Evolutionary conservation across 371 early-diverging fungal species (phyloP).

Genomic region (Zychaea mexicana): DNA sequence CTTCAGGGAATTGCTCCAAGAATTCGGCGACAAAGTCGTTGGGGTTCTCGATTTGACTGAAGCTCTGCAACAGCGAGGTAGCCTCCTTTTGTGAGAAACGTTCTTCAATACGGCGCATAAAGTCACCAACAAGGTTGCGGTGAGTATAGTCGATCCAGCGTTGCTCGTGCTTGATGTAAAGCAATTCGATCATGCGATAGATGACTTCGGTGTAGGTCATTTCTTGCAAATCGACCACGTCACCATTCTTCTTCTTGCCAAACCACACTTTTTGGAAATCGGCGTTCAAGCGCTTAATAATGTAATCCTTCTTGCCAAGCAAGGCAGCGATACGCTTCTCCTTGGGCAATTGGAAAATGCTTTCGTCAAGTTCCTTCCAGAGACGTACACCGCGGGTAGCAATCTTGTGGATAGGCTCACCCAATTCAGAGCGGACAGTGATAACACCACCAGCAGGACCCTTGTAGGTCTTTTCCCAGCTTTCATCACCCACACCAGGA

Average conservation of each 20-base stretch:
- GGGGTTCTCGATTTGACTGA: conserved; percentile 72
- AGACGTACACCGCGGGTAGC: conserved; percentile 93
- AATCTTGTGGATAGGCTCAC: conserved; percentile 97
- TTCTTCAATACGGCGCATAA: conserved; percentile 89
- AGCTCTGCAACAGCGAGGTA: conserved; percentile 72
- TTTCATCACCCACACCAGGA: conserved; percentile 84
- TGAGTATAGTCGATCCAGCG: conserved; percentile 90
- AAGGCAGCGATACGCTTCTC: conserved; percentile 86
- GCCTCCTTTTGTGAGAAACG: conserved; percentile 73
- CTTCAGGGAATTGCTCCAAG: conserved; percentile 79
- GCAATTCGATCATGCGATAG: conserved; percentile 79
- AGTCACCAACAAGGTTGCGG: conserved; percentile 87
- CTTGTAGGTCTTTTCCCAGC: conserved; percentile 95
- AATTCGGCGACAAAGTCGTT: conserved; percentile 70
- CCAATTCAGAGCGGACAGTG: conserved; percentile 93
- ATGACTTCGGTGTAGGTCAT: conserved; percentile 95
- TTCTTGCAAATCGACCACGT: conserved; percentile 78
- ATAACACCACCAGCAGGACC: conserved; percentile 90
- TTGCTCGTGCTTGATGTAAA: conserved; percentile 78
- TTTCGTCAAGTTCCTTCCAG: conserved; percentile 96
- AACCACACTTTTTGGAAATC: conserved; percentile 97
- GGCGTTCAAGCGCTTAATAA: conserved; percentile 88
- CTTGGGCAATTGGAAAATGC: conserved; percentile 85
- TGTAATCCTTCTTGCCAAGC: conserved; percentile 88
- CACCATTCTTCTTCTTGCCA: conserved; percentile 82